phyloP scores from a whole-genome alignment of 106 monocot species.

The Dendrobium nobile region DNA sequence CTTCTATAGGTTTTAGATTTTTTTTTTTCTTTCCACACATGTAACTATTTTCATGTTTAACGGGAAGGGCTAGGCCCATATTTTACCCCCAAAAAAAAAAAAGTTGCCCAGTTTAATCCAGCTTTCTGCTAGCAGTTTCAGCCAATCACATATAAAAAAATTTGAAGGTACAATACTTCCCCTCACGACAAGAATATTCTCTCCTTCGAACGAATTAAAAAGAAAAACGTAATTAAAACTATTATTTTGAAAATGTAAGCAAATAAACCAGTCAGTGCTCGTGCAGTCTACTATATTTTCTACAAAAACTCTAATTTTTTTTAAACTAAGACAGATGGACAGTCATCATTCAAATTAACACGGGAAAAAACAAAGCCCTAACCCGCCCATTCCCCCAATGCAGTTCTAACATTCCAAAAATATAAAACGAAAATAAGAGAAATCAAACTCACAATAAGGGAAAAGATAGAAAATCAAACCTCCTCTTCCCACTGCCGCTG shows the following conservation, averaged over 20 bases:
- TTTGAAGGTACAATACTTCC: neutral
- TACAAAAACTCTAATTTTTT: neutral
- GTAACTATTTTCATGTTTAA: too few species aligned
- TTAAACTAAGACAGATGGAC: neutral
- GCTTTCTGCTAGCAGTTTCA: neutral
- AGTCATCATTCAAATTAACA: neutral
- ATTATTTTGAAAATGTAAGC: neutral
- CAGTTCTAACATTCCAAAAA: neutral
- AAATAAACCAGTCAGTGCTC: neutral
- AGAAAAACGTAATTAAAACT: neutral
- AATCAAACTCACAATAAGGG: constrained; percentile 1
- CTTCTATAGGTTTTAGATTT: too few species aligned
- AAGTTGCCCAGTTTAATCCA: neutral
- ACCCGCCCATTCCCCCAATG: neutral
- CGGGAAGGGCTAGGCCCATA: too few species aligned
- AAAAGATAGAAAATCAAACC: constrained; percentile 18
- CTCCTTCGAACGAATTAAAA: neutral
- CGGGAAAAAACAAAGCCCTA: constrained; percentile 2
- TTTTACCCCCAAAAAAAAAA: too few species aligned
- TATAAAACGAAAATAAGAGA: constrained; percentile 3
- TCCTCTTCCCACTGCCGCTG: constrained; percentile 35
- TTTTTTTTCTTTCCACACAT: too few species aligned
- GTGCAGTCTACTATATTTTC: neutral
- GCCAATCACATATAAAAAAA: neutral
- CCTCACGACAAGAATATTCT: neutral